phyloP scores from a whole-genome alignment of 192 early-diverging fungal species.

The Rhizophagus sp. region DNA sequence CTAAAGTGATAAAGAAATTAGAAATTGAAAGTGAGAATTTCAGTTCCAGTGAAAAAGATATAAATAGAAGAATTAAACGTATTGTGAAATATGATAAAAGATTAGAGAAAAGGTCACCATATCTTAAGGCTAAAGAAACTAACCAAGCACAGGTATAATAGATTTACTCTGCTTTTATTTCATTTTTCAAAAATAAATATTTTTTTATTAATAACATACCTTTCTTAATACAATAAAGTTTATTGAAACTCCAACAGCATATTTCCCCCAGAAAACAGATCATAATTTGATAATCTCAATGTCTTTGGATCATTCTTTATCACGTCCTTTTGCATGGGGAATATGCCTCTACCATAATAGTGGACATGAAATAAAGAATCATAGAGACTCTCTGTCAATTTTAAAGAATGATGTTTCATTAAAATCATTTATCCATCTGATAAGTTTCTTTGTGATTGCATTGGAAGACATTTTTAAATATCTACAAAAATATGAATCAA shows the following conservation, averaged over 20 bases:
- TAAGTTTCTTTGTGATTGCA: constrained; percentile 9
- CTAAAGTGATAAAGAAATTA: background rate
- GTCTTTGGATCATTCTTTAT: constrained; percentile 14
- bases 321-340: constrained; percentile 13
- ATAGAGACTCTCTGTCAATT: background rate
- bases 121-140: background rate
- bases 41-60: background rate
- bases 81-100: constrained; percentile 12
- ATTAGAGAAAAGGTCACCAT: constrained; percentile 1
- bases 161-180: background rate
- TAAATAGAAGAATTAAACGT: background rate
- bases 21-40: background rate
- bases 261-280: constrained; percentile 2
- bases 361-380: background rate
- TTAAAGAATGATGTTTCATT: background rate
- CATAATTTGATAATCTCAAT: constrained; percentile 30
- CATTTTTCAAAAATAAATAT: background rate
- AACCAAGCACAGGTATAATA: background rate
- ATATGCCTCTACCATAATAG: constrained; percentile 10
- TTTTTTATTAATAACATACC: too few species aligned
- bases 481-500: background rate
- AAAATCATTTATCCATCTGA: background rate
- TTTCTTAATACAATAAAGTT: background rate
- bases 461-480: constrained; percentile 1
- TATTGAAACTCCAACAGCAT: background rate